Evolutionary conservation across 1,284 basidiomycete genomes (phyloP), one percentile per base, ranked within the genome.

Genomic region (Pyrrhoderma noxium): DNA sequence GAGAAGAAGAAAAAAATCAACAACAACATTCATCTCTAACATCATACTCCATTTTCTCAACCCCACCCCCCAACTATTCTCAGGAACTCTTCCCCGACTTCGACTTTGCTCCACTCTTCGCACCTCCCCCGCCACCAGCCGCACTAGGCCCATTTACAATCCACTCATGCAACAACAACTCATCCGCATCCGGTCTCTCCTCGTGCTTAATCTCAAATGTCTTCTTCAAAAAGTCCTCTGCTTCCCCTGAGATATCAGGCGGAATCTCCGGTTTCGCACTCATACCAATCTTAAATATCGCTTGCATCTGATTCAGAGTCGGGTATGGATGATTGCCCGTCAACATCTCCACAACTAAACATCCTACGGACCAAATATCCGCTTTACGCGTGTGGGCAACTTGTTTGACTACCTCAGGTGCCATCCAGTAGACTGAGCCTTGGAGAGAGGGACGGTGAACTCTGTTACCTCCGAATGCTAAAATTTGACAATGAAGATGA

Each of bases 381-480:
- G 94, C 94, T 63, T 97, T 97, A 61, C 79, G 80, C 3, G 94
- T 96, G 65, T 98, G 94, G 1, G 80, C 79, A 16, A 86, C 94
- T 69, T 99, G 95, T 65, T 96, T 94, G 54, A 99, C 95, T 13
- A 97, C 93, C 65, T 99, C 96, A 0, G 93, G 93, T 0, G 93
- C 93, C 93, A 96, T 97, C 93, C 95, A 98, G 69, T 96, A 98
- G 14, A 97, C 94, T 0, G 93, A 95, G 1, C 95, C 95, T 67
- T 98, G 95, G 16, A 98, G 69, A 1, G 93, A 97, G 0, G 92
- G 91, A 3, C 94, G 76, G 64, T 96, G 87, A 25, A 82, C 77
- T 25, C 87, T 82, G 57, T 85, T 81, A 2, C 82, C 81, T n/a
- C 80, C 77, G 52, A 52, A 52, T 66, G 85, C 90, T 93, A n/a